Base-by-base conservation (phyloP, 2,329 filamentous ascomycete genomes). In the Fusarium brevicatenulatum region DNA sequence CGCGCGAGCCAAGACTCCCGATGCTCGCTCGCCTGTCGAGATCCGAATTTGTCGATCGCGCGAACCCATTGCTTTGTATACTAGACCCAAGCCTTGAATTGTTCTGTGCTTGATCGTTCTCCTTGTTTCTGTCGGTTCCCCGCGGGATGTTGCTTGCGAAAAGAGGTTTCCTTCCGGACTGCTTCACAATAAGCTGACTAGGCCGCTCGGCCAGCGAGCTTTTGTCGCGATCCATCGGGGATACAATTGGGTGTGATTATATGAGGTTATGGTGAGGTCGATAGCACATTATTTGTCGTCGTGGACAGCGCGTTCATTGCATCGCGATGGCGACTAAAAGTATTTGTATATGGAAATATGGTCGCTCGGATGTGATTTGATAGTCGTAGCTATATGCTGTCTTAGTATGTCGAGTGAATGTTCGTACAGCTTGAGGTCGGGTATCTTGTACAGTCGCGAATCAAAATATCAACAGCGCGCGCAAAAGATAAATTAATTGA, bases 151-250 rank as follows among this genome's bases (percentile, higher is more conserved):
- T 76, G 55, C 64, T 73, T 37, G 75, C 59, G 62, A 86, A 86
- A 19, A 86, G 73, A 54, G 83, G 82, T 73, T 81, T 83, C 42
- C 83, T 79, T n/a, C 81, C 82, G 10, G 81, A 80, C 56, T 82
- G 80, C 73, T 81, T 83, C 57, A 85, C 83, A 12, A 81, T 71
- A 15, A 85, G 78, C 40, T 78, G 73, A 21, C 75, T 78, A 19
- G 76, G 68, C 47, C 77, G 73, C 42, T 59, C 65, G 46, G 63
- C 66, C 52, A 77, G 64, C 55, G 73, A 63, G 25, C 78, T 71
- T 9, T 56, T 71, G 56, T 78, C 71, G 70, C 74, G 75, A 46
- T 80, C 77, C 78, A 80, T 79, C 9, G 68, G 30, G 8, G 25
- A 37, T 42, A 46, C 40, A 46, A 46, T 40, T 57, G 39, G 52